Evolutionary conservation across 805 yeast species (phyloP).

Genomic region (Komagataella phaffii): DNA sequence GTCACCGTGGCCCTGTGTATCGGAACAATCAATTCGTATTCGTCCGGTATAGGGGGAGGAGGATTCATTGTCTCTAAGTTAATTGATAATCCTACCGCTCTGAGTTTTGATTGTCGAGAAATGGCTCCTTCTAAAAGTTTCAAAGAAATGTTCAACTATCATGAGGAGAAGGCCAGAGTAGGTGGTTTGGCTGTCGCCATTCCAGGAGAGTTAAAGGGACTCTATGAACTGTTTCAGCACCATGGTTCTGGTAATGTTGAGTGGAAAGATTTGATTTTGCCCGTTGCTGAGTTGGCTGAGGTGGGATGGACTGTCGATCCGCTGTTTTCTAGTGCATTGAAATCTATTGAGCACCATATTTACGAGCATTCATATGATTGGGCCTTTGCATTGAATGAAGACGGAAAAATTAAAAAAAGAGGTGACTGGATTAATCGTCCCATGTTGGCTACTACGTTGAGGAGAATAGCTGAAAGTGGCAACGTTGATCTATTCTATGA

Average conservation of each 20-base stretch:
- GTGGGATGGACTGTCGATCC: constrained; percentile 48
- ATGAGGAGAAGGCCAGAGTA: constrained; percentile 36
- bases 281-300: constrained; percentile 55
- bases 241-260: constrained; percentile 62
- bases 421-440: constrained; percentile 58
- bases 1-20: constrained; percentile 81
- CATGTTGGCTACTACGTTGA: constrained; percentile 52
- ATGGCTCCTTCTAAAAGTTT: constrained; percentile 59
- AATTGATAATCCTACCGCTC: constrained; percentile 27
- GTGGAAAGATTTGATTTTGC: constrained; percentile 66
- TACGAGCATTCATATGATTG: constrained; percentile 28
- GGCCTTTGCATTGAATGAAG: constrained; percentile 35
- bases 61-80: constrained; percentile 53
- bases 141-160: constrained; percentile 48
- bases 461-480: constrained; percentile 63
- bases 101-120: constrained; percentile 78
- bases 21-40: constrained; percentile 71
- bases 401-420: constrained; percentile 18
- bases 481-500: constrained; percentile 71
- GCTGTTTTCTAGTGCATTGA: constrained; percentile 28
- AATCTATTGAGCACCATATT: constrained; percentile 18
- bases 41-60: constrained; percentile 92
- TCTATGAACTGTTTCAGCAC: constrained; percentile 40
- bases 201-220: constrained; percentile 87
- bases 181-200: constrained; percentile 87